Base-by-base conservation (phyloP, 2,329 filamentous ascomycete species). In the Colletotrichum lindemuthianum region DNA sequence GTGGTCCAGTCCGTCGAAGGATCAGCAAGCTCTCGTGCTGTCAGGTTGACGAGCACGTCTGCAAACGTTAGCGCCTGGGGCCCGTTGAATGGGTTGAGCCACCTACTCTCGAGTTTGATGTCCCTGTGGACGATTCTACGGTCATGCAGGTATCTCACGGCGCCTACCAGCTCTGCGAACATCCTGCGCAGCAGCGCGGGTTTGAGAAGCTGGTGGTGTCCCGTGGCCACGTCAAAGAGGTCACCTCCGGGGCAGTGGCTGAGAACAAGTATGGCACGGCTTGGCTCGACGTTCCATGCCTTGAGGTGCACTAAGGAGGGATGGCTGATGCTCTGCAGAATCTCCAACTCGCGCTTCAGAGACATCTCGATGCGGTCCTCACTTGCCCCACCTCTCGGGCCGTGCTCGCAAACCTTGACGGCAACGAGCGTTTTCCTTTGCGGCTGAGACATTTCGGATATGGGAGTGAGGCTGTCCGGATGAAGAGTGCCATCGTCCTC, bases 231-330 rank as follows among this genome's bases (percentile, higher is more conserved):
- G 69, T 98, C 96, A 75, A 98, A 99, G 8, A 99, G 82, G 75
- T 99, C 96, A 37, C 96, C 96, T 33, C 96, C 96, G 0, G 95
- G 91, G 74, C 93, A 97, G 76, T 97, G 97, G 67, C 91, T 93
- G 65, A 99, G 80, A 4, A 98, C 91, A 45, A 99, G 81, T 44
- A 98, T 86, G 1, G 95, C 92, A 53, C 94, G 87, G 8, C 89
- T 90, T 39, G 90, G 88, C 75, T 96, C 92, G 70, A 93, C 92
- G 69, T 88, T 96, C 86, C 94, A 97, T 1, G 94, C 95, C 77
- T 96, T 96, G 53, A 99, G 85, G 71, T 96, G 92, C 7, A 97
- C 92, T 44, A 99, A 81, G 3, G 92, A 97, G 1, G 96, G 95
- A 76, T 99, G 94, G 57, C 90, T 90, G 70, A 98, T 89, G 15